These are phyloP conservation scores for Sequoia sempervirens DNA, from an alignment of 75 land plant species.

Conservation along the genomic window DNA sequence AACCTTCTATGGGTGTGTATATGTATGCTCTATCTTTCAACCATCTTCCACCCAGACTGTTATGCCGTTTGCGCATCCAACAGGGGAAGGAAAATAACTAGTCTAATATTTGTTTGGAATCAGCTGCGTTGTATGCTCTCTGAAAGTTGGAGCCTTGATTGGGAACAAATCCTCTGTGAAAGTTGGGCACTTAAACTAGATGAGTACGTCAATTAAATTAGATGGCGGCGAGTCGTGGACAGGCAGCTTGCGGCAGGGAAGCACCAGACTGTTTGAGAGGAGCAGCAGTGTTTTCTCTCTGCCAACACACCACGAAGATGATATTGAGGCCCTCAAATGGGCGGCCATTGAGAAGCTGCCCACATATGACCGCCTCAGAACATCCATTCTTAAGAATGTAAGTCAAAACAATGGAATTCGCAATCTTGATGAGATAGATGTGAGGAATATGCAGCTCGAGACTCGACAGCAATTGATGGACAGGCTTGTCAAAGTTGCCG, in stretches of 20 bases:
- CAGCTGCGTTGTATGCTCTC: no score
- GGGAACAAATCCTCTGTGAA: no score
- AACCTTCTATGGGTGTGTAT: no score
- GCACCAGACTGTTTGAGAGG: neutral
- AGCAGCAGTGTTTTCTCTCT: neutral
- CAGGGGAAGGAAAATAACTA: no score
- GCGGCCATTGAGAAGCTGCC: constrained; percentile 42
- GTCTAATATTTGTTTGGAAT: no score
- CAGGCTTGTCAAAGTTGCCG: constrained; percentile 59
- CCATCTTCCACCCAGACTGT: no score
- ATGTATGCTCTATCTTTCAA: no score
- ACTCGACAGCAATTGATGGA: constrained; percentile 52
- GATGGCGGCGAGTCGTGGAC: neutral
- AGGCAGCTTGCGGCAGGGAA: neutral
- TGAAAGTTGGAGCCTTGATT: no score
- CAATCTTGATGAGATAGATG: constrained; percentile 23
- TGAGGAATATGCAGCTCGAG: constrained; percentile 34
- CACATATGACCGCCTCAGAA: constrained; percentile 22
- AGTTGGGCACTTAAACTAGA: neutral
- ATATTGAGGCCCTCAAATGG: constrained; percentile 30
- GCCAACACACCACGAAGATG: neutral
- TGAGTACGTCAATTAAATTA: neutral
- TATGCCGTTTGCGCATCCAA: no score
- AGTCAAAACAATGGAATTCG: neutral
- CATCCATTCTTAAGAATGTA: constrained; percentile 10